Base-by-base conservation (phyloP, 2,329 filamentous ascomycete species). In the Neofusicoccum cordaticola region DNA sequence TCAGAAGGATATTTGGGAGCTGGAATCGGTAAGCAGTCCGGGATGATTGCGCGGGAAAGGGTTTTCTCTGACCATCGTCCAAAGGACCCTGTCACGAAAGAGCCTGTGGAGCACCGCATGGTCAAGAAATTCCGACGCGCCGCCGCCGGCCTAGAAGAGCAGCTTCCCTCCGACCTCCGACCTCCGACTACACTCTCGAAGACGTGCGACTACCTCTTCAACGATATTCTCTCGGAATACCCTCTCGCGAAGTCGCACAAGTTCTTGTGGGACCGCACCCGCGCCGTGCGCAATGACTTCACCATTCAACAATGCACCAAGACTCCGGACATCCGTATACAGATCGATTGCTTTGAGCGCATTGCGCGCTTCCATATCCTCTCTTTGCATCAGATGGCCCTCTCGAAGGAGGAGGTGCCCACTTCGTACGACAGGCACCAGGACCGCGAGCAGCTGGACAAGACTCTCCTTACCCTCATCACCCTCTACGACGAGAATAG, bases 241-340 rank as follows among this genome's bases (percentile, higher is more conserved):
- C 78, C 37, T 8, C 76, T 86, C 58, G 81, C 78, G 1, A 72
- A 80, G n/a, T 81, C 87, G 12, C 85, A 88, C 69, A 83, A 84
- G 66, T 89, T 88, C 72, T 81, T 89, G 31, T 89, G 87, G 87
- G 86, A 89, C 71, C 82, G 87, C 17, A 88, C 86, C 39, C 81
- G 87, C 52, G 86, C 85, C 4, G 84, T 89, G 65, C 83, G 87
- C 45, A 89, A 88, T 70, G 87, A 89, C 71, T 85, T 88, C 58
- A 85, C 85, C 2, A 87, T 88, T 19, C 86, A 88, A 72, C 83
- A 86, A 69, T 76, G 88, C 65, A 83, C 82, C 7, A 84, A 83
- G 66, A 73, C 78, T n/a, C 77, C 80, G n/a, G 83, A 88, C 70
- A 80, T 88, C 41, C 75, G 78, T 52, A 80, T 84, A 19, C 84